phyloP scores from a whole-genome alignment of 2,329 filamentous ascomycete species.

The Basipetospora chlamydospora region DNA sequence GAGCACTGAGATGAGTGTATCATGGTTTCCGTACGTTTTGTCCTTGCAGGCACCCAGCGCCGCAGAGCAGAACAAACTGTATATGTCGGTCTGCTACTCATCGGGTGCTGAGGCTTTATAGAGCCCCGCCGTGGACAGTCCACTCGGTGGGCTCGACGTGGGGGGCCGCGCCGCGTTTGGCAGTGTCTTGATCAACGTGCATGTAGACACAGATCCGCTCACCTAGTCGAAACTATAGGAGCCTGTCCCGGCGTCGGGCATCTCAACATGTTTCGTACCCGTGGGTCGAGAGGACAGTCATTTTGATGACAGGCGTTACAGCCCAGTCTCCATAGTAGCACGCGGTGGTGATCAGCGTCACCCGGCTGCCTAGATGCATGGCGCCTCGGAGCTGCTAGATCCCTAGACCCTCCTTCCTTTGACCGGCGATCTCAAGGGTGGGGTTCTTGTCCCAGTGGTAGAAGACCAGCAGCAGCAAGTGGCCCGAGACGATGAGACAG shows the following conservation, averaged over 20 bases:
- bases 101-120: slow-evolving; percentile 2
- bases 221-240: background rate
- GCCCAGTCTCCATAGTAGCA: slow-evolving; percentile 6
- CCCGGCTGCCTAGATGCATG: slow-evolving; percentile 3
- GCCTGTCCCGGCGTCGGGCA: background rate
- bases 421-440: background rate
- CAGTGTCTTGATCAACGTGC: background rate
- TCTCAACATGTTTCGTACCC: background rate
- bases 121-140: background rate
- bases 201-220: slow-evolving; percentile 4
- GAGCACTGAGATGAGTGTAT: no score
- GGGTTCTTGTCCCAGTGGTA: background rate
- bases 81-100: slow-evolving; percentile 1
- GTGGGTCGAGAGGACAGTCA: background rate
- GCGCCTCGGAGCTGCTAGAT: background rate
- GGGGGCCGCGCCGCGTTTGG: background rate
- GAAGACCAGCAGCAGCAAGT: background rate
- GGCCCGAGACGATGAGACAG: background rate
- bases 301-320: background rate
- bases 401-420: background rate
- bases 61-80: slow-evolving; percentile 3
- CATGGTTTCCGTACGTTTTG: no score
- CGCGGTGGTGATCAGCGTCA: slow-evolving; percentile 6
- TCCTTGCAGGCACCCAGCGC: background rate
- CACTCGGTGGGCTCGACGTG: background rate